Evolutionary conservation across 495 filamentous ascomycete species (phyloP).

Genomic region (Penicillium desertorum): DNA sequence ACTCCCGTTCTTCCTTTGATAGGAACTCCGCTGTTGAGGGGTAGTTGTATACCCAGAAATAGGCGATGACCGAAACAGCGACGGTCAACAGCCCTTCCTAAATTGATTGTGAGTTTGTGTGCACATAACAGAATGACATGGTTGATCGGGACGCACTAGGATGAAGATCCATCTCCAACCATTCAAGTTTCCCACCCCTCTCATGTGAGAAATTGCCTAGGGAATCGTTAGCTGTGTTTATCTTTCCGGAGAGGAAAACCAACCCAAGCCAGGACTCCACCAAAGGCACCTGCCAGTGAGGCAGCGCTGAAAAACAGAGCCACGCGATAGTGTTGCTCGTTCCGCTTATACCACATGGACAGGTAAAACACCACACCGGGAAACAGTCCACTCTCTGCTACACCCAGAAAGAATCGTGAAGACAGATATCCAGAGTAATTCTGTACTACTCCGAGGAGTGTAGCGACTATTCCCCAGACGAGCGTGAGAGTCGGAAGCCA

Average conservation of each 20-base stretch:
- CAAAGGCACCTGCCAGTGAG: conserved; percentile 75
- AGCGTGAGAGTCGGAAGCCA: conserved; percentile 59
- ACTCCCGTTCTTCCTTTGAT: conserved; percentile 58
- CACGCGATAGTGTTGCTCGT: conserved; percentile 69
- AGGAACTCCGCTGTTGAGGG: conserved; percentile 69
- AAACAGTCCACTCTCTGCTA: conserved; percentile 58
- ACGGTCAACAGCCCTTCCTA: conserved; percentile 71
- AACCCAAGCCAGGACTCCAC: conserved; percentile 68
- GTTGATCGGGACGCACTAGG: conserved; percentile 38
- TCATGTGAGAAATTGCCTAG: conserved; percentile 58
- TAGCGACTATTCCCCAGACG: conserved; percentile 65
- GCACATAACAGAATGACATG: not conserved
- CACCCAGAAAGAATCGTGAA: conserved; percentile 49
- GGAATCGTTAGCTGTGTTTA: conserved; percentile 5
- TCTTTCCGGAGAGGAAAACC: conserved; percentile 10
- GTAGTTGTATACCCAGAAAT: conserved; percentile 73
- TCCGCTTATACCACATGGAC: conserved; percentile 81
- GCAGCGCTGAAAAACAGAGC: conserved; percentile 75
- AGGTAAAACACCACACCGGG: conserved; percentile 80
- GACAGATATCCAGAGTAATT: conserved; percentile 64
- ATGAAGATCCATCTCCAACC: conserved; percentile 90
- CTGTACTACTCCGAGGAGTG: conserved; percentile 66
- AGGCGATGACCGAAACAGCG: conserved; percentile 58
- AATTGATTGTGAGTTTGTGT: conserved; percentile 3
- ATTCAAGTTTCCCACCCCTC: conserved; percentile 58